phyloP scores from a whole-genome alignment of 1,284 basidiomycete species.

The Tilletia indica region DNA sequence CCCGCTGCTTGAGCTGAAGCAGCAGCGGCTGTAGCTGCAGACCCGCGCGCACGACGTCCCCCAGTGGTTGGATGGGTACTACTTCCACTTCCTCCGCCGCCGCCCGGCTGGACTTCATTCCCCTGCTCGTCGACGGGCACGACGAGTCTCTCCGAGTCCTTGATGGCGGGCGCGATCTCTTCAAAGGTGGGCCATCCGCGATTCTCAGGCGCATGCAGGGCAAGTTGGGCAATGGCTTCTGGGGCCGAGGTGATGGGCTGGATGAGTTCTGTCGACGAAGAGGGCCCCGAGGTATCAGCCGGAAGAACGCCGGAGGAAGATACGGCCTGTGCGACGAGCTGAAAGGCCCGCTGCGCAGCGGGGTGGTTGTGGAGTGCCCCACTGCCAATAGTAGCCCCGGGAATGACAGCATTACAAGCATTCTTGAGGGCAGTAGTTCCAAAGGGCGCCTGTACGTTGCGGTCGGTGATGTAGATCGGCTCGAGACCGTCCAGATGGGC shows the following conservation, averaged over 20 bases:
- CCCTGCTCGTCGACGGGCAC: constrained; percentile 13
- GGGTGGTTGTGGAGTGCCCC: constrained; percentile 12
- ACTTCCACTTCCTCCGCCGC: background rate
- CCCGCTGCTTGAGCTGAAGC: background rate
- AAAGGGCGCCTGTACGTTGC: constrained; percentile 22
- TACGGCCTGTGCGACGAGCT: constrained; percentile 21
- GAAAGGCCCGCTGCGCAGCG: constrained; percentile 16
- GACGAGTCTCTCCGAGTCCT: constrained; percentile 1
- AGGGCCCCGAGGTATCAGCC: no score
- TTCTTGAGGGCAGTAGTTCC: background rate
- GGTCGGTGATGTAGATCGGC: constrained; percentile 30
- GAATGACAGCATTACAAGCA: constrained; percentile 19
- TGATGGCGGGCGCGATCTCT: constrained; percentile 14
- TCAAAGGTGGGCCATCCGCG: constrained; percentile 9
- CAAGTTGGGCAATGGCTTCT: background rate
- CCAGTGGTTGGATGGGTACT: background rate
- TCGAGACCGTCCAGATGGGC: constrained; percentile 26
- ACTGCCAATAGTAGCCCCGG: constrained; percentile 8
- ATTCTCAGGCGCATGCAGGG: constrained; percentile 10
- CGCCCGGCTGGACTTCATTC: background rate
- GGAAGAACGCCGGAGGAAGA: background rate
- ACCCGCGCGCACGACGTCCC: background rate
- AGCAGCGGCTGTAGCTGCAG: background rate
- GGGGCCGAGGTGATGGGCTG: background rate
- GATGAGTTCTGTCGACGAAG: no score